A percentile compares a stretch with the other conserved stretches of the same genome.
These are phyloP conservation scores for Populus hybrid DNA, from an alignment of 441 rosid species.

Conservation along the genomic window DNA sequence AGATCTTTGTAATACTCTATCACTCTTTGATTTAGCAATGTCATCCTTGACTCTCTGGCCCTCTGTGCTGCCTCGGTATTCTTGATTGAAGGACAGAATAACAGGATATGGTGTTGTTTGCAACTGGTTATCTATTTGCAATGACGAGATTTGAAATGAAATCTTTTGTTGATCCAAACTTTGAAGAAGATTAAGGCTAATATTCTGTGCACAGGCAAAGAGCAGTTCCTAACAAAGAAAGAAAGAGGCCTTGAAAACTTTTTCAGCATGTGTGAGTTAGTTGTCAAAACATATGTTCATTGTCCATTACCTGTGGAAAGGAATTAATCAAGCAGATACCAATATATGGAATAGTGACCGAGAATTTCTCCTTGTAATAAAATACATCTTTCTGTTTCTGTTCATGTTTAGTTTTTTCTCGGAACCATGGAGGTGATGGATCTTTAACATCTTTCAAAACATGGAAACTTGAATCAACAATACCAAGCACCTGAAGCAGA, in stretches of 20 bases:
- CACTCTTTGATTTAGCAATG: constrained; percentile 35
- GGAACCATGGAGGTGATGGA: constrained; percentile 31
- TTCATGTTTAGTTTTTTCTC: constrained; percentile 49
- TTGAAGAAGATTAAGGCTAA: constrained; percentile 63
- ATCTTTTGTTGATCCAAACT: constrained; percentile 82
- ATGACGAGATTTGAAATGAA: constrained; percentile 65
- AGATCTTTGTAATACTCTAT: constrained; percentile 31
- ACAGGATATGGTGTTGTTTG: constrained; percentile 77
- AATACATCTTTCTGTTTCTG: constrained; percentile 45
- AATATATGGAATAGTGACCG: constrained; percentile 59
- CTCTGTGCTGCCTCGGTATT: constrained; percentile 41
- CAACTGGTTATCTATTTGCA: constrained; percentile 91
- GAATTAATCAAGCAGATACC: constrained; percentile 84
- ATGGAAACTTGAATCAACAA: constrained; percentile 86
- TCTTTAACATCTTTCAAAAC: constrained; percentile 47
- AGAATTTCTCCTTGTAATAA: constrained; percentile 68
- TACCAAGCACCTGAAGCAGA: constrained; percentile 66
- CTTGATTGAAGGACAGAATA: constrained; percentile 74
- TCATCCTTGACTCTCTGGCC: constrained; percentile 50
- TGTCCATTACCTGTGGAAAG: constrained; percentile 69
- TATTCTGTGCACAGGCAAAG: constrained; percentile 78
- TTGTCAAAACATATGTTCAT: neutral
- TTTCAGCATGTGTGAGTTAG: neutral
- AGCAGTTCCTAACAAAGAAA: constrained; percentile 70
- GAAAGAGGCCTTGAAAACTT: neutral